Percentiles rank a stretch among this genome's conserved stretches.
Evolutionary conservation across 129 eudicot genomes (phyloP).

Genomic region (Centaurea solstitialis): DNA sequence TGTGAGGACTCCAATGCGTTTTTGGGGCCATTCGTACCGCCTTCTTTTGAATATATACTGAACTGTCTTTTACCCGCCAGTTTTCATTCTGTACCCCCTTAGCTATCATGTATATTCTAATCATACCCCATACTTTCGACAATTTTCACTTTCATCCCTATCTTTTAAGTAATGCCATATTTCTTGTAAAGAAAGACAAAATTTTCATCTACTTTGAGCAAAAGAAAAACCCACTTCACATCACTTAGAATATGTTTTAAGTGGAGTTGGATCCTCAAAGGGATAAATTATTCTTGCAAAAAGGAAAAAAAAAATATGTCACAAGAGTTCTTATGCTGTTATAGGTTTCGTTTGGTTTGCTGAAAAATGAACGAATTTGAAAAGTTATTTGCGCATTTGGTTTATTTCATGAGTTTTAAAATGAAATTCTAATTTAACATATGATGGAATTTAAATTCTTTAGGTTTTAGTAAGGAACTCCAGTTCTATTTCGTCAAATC

Average conservation of each 20-base stretch:
- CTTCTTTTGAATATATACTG: constrained; percentile 31
- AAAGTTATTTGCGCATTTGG: too few relatives aligned
- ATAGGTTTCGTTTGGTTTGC: too few relatives aligned
- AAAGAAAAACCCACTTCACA: background rate
- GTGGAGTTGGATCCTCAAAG: background rate
- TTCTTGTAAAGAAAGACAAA: background rate
- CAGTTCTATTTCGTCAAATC: too few relatives aligned
- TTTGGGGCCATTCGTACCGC: constrained; percentile 33
- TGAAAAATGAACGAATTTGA: too few relatives aligned
- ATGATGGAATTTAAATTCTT: too few relatives aligned
- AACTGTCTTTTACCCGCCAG: constrained; percentile 36
- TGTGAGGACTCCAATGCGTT: constrained; percentile 21
- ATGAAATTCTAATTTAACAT: too few relatives aligned
- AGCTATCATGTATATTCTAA: background rate
- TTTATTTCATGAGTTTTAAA: too few relatives aligned
- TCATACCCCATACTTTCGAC: background rate
- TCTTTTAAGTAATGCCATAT: background rate
- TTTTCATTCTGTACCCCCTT: constrained; percentile 1
- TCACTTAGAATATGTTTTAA: background rate
- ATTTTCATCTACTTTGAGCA: background rate
- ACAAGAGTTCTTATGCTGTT: too few relatives aligned
- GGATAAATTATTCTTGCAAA: background rate
- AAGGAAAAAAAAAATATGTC: background rate
- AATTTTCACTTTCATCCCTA: background rate
- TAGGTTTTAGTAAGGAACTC: too few relatives aligned